A percentile compares a stretch with the other conserved stretches of the same genome.
phyloP scores from a whole-genome alignment of 352 stramenopile genomes.

The Globisporangium splendens region DNA sequence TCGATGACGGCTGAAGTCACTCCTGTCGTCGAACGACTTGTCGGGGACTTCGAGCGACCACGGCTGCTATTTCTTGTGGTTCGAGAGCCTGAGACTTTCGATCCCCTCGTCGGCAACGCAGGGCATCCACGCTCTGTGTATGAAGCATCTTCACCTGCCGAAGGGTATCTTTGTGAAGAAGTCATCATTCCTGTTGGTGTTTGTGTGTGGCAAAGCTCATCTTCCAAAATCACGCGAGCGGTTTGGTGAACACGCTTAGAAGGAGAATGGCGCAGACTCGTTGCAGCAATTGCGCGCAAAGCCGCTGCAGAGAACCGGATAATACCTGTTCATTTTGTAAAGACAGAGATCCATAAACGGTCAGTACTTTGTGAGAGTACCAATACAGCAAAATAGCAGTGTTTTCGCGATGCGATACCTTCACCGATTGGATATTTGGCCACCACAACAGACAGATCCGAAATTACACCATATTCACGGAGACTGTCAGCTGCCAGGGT shows the following conservation, averaged over 20 bases:
- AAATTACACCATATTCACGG: slow-evolving; percentile 48
- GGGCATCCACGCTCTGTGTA: slow-evolving; percentile 2
- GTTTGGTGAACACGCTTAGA: slow-evolving; percentile 62
- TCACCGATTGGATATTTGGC: slow-evolving; percentile 70
- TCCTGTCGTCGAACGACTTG: slow-evolving; percentile 21
- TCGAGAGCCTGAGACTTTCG: slow-evolving; percentile 1
- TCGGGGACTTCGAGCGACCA: slow-evolving; percentile 31
- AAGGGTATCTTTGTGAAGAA: not conserved
- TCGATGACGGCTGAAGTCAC: slow-evolving; percentile 13
- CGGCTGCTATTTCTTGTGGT: slow-evolving; percentile 17
- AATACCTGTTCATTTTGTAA: slow-evolving; percentile 29
- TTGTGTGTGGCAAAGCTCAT: slow-evolving; percentile 23
- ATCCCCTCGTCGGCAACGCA: slow-evolving; percentile 6
- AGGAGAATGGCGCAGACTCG: slow-evolving; percentile 52
- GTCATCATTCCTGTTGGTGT: not conserved
- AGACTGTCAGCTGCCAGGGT: slow-evolving; percentile 33
- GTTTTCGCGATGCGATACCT: slow-evolving; percentile 18
- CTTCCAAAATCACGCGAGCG: slow-evolving; percentile 61
- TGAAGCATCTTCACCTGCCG: not conserved
- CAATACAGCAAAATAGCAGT: too few species aligned
- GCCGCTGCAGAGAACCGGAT: slow-evolving; percentile 60
- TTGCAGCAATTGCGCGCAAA: slow-evolving; percentile 50
- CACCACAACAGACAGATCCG: slow-evolving; percentile 67
- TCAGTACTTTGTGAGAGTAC: too few species aligned
- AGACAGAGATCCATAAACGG: not conserved